Evolutionary conservation across 2,329 filamentous ascomycete genomes (phyloP).

Genomic region (Tolypocladium ophioglossoides): DNA sequence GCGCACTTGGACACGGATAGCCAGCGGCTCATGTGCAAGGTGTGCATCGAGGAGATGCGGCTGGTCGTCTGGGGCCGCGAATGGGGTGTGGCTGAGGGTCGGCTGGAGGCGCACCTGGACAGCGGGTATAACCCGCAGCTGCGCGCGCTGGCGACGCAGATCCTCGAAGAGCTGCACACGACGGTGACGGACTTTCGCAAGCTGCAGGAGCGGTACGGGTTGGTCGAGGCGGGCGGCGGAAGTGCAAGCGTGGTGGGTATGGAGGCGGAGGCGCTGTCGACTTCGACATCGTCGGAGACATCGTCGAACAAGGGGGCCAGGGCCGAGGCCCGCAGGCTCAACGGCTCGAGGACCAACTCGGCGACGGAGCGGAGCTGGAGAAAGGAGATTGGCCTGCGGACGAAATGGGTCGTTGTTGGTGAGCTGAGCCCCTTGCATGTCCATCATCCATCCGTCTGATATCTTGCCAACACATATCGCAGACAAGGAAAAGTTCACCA

Average conservation of each 20-base stretch:
- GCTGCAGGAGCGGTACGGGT: slow-evolving; percentile 30
- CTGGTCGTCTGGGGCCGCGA: slow-evolving; percentile 35
- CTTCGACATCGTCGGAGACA: slow-evolving; percentile 9
- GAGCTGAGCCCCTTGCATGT: slow-evolving; percentile 4
- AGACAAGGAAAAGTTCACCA: slow-evolving; percentile 35
- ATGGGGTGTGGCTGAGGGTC: slow-evolving; percentile 36
- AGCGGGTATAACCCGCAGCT: slow-evolving; percentile 25
- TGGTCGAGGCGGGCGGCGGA: slow-evolving; percentile 19
- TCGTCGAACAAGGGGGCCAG: slow-evolving; percentile 9
- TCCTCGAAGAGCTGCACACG: slow-evolving; percentile 29
- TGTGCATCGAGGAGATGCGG: slow-evolving; percentile 39
- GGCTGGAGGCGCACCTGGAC: slow-evolving; percentile 29
- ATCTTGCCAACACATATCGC: not conserved
- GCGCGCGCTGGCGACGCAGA: slow-evolving; percentile 27
- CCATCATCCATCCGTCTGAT: not conserved
- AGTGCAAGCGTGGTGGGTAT: slow-evolving; percentile 1
- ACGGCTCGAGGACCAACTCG: slow-evolving; percentile 8
- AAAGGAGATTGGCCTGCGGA: slow-evolving; percentile 22
- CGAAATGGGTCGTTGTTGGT: slow-evolving; percentile 34
- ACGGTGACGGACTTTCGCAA: slow-evolving; percentile 33
- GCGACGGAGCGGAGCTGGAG: slow-evolving; percentile 20
- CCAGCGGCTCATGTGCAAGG: slow-evolving; percentile 34
- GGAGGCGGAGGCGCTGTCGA: slow-evolving; percentile 7
- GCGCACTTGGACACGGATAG: slow-evolving; percentile 30
- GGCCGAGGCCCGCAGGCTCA: slow-evolving; percentile 10